Conservation (phyloP, 768 basidiomycete genomes). For the Lyophyllum semitale region DNA sequence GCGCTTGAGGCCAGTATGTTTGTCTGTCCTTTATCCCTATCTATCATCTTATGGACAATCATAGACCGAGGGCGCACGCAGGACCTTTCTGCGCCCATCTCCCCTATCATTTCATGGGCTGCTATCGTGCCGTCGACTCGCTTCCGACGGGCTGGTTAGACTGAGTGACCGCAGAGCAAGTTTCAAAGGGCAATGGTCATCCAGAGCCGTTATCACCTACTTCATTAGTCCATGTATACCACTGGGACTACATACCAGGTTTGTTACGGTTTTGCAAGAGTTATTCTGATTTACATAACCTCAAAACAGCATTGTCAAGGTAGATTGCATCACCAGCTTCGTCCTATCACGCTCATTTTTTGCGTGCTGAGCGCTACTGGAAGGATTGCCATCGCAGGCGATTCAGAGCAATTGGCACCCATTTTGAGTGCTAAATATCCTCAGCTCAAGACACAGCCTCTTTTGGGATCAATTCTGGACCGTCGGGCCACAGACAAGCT, state of each 20-base stretch:
- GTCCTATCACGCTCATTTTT: constrained; percentile 45
- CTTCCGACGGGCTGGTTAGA: constrained; percentile 43
- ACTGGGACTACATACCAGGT: constrained; percentile 53
- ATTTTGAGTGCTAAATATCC: constrained; percentile 51
- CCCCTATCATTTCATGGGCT: constrained; percentile 34
- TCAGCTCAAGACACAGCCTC: constrained; percentile 30
- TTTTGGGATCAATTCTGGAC: constrained; percentile 54
- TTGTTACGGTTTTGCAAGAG: constrained; percentile 4
- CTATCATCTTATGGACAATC: too few relatives aligned
- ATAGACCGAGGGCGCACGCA: too few relatives aligned
- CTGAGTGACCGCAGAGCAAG: constrained; percentile 40
- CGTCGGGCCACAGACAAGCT: constrained; percentile 19
- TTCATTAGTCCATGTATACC: constrained; percentile 37
- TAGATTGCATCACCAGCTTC: constrained; percentile 47
- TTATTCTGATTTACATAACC: constrained; percentile 26
- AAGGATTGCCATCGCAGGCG: constrained; percentile 49
- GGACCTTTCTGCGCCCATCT: too few relatives aligned
- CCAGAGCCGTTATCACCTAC: constrained; percentile 30
- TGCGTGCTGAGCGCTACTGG: constrained; percentile 38
- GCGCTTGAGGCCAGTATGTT: too few relatives aligned
- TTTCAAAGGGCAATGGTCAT: constrained; percentile 42
- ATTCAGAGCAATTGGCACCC: constrained; percentile 54
- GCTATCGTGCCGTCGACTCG: constrained; percentile 36
- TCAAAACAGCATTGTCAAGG: constrained; percentile 41
- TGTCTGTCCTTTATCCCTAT: too few relatives aligned